These are phyloP conservation scores for Mycena metata DNA, from an alignment of 768 basidiomycete genomes.

Conservation along the genomic window DNA sequence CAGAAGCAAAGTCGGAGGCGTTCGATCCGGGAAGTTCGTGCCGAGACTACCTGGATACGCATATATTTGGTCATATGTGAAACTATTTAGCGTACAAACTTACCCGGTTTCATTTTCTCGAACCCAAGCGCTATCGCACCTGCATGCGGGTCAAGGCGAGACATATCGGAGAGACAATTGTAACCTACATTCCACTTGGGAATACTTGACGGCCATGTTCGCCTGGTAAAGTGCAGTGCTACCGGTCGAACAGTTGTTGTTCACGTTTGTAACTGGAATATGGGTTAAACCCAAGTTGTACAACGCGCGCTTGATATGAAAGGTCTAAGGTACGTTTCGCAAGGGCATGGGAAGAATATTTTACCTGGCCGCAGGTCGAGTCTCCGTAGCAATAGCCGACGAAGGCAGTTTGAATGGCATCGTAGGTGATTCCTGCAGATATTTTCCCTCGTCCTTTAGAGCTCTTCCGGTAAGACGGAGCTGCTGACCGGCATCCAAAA, in stretches of 20 bases:
- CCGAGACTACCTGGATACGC: conserved; percentile 67
- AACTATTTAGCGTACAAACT: not conserved
- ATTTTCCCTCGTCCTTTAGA: too few relatives aligned
- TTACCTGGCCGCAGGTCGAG: conserved; percentile 82
- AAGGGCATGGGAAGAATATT: not conserved
- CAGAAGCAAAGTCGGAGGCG: conserved; percentile 64
- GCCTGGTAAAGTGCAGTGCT: conserved; percentile 84
- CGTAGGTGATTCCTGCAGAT: conserved; percentile 92
- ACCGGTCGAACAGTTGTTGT: conserved; percentile 90
- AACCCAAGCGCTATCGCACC: conserved; percentile 84
- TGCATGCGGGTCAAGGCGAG: not conserved
- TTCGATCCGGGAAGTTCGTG: conserved; percentile 71
- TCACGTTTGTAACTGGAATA: conserved; percentile 89
- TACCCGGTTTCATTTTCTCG: conserved; percentile 79
- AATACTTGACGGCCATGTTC: conserved; percentile 77
- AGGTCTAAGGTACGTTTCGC: conserved; percentile 10
- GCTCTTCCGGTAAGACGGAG: too few relatives aligned
- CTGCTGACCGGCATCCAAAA: conserved; percentile 85
- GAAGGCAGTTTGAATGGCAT: conserved; percentile 77
- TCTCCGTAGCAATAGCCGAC: conserved; percentile 88
- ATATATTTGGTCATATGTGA: not conserved
- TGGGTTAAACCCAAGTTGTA: conserved; percentile 88
- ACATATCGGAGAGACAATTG: not conserved
- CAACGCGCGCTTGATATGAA: conserved; percentile 75
- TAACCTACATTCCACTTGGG: conserved; percentile 69